Conservation (phyloP, 495 filamentous ascomycete genomes). For the Penicillium paradoxum region DNA sequence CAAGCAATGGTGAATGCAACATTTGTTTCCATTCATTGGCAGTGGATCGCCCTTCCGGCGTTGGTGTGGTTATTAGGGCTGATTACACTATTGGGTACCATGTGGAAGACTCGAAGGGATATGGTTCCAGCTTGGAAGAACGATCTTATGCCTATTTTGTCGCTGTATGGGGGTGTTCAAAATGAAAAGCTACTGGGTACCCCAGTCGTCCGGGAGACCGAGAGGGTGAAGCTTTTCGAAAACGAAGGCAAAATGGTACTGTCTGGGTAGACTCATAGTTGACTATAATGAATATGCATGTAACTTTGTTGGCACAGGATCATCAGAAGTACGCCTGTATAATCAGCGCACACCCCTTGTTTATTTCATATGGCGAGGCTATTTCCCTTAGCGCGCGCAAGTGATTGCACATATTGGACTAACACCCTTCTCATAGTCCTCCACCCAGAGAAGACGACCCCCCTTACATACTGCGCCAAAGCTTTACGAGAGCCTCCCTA, state of each 20-base stretch:
- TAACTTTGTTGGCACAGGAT: too few species aligned
- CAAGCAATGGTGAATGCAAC: background rate
- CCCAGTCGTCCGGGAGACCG: background rate
- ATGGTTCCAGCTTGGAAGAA: background rate
- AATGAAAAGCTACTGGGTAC: background rate
- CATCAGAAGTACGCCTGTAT: too few species aligned
- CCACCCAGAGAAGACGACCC: too few species aligned
- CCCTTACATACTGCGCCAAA: too few species aligned
- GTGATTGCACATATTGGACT: too few species aligned
- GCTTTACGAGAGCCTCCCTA: too few species aligned
- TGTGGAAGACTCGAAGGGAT: conserved; percentile 8
- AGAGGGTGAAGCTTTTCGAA: background rate
- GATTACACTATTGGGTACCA: conserved; percentile 3
- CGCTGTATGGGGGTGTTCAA: background rate
- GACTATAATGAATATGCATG: too few species aligned
- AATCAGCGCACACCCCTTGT: too few species aligned
- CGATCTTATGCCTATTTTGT: conserved; percentile 3
- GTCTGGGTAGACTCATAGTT: too few species aligned
- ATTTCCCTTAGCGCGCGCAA: too few species aligned
- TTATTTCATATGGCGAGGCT: too few species aligned
- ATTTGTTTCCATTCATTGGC: conserved; percentile 12
- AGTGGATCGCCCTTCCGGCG: conserved; percentile 12
- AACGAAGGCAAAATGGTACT: background rate
- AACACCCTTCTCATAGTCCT: too few species aligned
- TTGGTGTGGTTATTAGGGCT: conserved; percentile 14